These are phyloP conservation scores for Backusella circina DNA, from an alignment of 192 early-diverging fungal species.

Conservation along the genomic window DNA sequence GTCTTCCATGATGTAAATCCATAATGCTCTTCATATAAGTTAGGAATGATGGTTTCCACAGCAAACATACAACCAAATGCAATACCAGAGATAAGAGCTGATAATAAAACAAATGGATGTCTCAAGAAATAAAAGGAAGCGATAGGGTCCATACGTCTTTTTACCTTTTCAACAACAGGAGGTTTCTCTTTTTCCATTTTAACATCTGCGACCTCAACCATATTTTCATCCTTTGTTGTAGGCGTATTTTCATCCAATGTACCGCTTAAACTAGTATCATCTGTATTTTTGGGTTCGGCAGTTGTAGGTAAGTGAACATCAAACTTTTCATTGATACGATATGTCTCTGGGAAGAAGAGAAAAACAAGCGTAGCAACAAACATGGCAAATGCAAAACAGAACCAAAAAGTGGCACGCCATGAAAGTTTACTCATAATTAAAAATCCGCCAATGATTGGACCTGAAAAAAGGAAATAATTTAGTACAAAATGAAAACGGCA, in stretches of 20 bases:
- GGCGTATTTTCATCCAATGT: neutral
- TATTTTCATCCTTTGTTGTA: neutral
- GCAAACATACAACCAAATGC: slow-evolving; percentile 51
- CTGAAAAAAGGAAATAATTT: neutral
- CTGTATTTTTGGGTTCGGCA: neutral
- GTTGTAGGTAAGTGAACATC: neutral
- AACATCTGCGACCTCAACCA: neutral
- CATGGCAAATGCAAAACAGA: slow-evolving; percentile 36
- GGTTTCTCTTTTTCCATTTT: neutral
- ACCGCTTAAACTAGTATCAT: neutral
- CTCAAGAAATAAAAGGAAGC: slow-evolving; percentile 20
- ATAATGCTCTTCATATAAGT: slow-evolving; percentile 16
- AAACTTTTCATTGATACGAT: slow-evolving; percentile 25
- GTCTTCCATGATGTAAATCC: slow-evolving; percentile 32
- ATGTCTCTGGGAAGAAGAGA: slow-evolving; percentile 42
- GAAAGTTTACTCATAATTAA: slow-evolving; percentile 33
- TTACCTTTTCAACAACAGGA: neutral
- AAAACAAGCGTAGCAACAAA: slow-evolving; percentile 32
- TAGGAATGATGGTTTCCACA: slow-evolving; percentile 35
- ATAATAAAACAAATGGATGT: slow-evolving; percentile 38
- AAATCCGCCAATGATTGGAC: slow-evolving; percentile 44
- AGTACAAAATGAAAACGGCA: slow-evolving; percentile 9
- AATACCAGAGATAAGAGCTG: slow-evolving; percentile 37
- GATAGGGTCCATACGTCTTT: slow-evolving; percentile 2
- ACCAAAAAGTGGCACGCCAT: slow-evolving; percentile 46